phyloP scores from a whole-genome alignment of 2,329 filamentous ascomycete genomes.

The Arthroderma uncinatum region DNA sequence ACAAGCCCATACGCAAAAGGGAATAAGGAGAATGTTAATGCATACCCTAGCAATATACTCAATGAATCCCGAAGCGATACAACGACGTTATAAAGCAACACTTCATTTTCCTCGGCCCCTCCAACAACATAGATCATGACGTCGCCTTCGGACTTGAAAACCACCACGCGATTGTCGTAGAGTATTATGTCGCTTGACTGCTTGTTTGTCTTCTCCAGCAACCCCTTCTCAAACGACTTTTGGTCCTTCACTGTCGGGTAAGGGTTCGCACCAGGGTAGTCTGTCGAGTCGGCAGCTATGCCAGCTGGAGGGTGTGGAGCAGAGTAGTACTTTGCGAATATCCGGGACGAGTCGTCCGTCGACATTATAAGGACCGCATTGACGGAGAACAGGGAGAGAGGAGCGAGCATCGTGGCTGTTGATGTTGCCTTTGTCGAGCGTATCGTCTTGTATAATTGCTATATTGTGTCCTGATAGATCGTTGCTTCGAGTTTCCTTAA shows the following conservation, averaged over 20 bases:
- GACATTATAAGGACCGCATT: conserved; percentile 69
- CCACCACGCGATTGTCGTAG: conserved; percentile 90
- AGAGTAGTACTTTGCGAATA: conserved; percentile 89
- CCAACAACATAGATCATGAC: conserved; percentile 95
- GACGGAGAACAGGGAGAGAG: conserved; percentile 64
- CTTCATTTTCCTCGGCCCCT: conserved; percentile 86
- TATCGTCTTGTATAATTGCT: background rate
- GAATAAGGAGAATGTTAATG: conserved; percentile 4
- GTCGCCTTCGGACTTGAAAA: conserved; percentile 97
- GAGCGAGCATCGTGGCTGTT: conserved; percentile 51
- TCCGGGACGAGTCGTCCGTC: conserved; percentile 77
- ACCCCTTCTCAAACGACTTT: conserved; percentile 91
- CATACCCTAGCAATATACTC: conserved; percentile 83
- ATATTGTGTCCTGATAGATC: background rate
- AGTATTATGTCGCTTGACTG: conserved; percentile 92
- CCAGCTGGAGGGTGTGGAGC: conserved; percentile 56
- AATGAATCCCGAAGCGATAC: conserved; percentile 82
- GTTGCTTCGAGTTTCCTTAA: background rate
- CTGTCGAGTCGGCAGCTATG: conserved; percentile 43
- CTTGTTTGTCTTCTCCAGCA: conserved; percentile 92
- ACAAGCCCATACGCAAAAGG: background rate
- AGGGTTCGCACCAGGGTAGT: conserved; percentile 57
- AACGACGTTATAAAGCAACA: conserved; percentile 88
- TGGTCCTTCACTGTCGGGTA: conserved; percentile 87
- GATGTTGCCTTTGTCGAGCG: background rate